A percentile compares a stretch with the other conserved stretches of the same genome.
Conservation (phyloP, 345 rosid species). For the Aquilaria malaccensis region DNA sequence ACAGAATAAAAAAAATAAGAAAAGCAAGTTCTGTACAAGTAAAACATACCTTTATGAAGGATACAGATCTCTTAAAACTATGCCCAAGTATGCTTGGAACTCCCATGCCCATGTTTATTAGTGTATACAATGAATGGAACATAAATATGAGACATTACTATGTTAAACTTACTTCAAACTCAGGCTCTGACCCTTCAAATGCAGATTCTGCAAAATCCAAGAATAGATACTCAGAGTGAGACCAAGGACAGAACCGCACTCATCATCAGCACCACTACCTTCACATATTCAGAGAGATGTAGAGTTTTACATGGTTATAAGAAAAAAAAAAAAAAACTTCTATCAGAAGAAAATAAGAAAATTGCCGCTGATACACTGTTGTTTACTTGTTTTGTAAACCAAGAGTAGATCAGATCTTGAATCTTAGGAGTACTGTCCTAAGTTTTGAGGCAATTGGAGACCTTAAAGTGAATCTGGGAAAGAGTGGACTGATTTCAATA, state of each 20-base stretch:
- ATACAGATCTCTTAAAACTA: background rate
- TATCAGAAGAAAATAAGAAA: background rate
- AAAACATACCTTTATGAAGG: background rate
- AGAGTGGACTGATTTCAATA: too few species aligned
- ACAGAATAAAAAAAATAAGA: background rate
- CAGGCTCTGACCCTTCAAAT: conserved; percentile 13
- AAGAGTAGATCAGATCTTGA: background rate
- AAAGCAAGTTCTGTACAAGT: background rate
- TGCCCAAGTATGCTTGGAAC: too few species aligned
- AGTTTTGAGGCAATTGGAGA: too few species aligned
- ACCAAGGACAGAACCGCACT: background rate
- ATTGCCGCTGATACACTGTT: background rate
- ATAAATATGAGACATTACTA: background rate
- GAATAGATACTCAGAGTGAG: conserved; percentile 6
- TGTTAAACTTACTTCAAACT: conserved; percentile 27
- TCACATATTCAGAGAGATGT: too few species aligned
- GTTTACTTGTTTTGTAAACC: background rate
- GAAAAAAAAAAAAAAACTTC: background rate
- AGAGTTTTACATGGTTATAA: background rate
- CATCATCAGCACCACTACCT: background rate
- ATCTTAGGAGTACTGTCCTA: too few species aligned
- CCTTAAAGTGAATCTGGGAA: too few species aligned
- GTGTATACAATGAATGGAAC: background rate
- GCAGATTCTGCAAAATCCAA: conserved; percentile 22
- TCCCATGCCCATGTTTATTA: too few species aligned